Evolutionary conservation across 495 filamentous ascomycete species (phyloP).

Genomic region (Bathelium albidoporum): DNA sequence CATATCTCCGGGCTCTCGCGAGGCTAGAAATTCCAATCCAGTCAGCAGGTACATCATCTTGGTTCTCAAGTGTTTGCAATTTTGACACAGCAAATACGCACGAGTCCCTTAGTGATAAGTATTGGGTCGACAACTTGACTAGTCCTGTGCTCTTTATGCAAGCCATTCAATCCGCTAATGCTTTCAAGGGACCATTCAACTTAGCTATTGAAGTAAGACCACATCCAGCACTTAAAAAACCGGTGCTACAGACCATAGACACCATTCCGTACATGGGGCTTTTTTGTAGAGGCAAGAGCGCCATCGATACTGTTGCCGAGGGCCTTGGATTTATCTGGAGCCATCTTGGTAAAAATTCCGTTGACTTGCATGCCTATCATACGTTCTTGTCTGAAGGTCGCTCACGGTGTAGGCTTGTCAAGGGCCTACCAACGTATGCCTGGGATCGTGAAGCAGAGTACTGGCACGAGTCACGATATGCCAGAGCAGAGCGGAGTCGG

Average conservation of each 20-base stretch:
- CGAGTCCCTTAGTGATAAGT: neutral
- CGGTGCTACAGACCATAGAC: neutral
- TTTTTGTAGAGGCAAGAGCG: neutral
- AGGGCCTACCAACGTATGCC: slow-evolving; percentile 1
- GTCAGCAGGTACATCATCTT: no score
- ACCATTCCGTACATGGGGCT: neutral
- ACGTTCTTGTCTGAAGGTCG: neutral
- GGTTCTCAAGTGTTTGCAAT: neutral
- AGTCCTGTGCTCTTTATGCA: slow-evolving; percentile 18
- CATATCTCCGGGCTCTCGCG: slow-evolving; percentile 14
- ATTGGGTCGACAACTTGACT: slow-evolving; percentile 27
- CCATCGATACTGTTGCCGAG: neutral
- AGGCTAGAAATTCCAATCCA: neutral
- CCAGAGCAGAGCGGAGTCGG: no score
- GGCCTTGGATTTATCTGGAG: neutral
- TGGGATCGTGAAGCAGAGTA: slow-evolving; percentile 10
- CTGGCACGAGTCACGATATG: no score
- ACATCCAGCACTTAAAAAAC: slow-evolving; percentile 41
- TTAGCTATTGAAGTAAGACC: slow-evolving; percentile 44
- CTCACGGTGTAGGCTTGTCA: neutral
- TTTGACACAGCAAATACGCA: neutral
- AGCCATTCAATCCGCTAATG: neutral
- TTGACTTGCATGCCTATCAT: neutral
- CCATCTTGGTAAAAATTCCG: neutral
- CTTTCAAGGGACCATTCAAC: slow-evolving; percentile 3